Evolutionary conservation across 2,329 filamentous ascomycete species (phyloP).

Genomic region (Apiospora marii): DNA sequence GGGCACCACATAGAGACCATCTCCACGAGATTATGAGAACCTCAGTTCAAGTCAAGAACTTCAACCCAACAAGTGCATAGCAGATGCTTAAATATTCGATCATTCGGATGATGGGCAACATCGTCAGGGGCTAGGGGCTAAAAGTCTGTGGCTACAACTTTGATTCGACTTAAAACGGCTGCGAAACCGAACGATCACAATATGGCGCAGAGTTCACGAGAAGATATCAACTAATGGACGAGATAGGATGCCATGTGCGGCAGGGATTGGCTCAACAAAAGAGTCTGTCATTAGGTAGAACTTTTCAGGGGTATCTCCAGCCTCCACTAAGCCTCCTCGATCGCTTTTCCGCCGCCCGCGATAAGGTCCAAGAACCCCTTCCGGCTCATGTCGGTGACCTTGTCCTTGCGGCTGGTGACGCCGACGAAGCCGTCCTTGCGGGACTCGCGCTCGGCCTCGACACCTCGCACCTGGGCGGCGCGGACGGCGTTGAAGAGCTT

Average conservation of each 20-base stretch:
- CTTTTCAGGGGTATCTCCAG: conserved; percentile 21
- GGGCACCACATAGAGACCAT: conserved; percentile 14
- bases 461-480: conserved; percentile 88
- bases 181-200: background rate
- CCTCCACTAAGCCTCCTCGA: conserved; percentile 58
- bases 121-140: background rate
- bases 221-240: background rate
- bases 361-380: conserved; percentile 96
- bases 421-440: conserved; percentile 80
- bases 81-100: background rate
- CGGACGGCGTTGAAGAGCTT: conserved; percentile 96
- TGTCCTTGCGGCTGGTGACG: conserved; percentile 81
- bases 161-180: background rate
- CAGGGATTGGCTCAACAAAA: background rate
- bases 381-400: conserved; percentile 94
- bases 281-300: conserved; percentile 13
- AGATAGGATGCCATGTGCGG: background rate
- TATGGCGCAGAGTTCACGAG: background rate
- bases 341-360: conserved; percentile 65
- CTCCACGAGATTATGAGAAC: conserved; percentile 15
- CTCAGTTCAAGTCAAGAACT: background rate
- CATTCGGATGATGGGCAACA: no score
- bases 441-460: conserved; percentile 75
- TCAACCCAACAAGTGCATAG: background rate
- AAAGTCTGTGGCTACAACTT: background rate